Evolutionary conservation across 2,329 filamentous ascomycete genomes (phyloP), one percentile per base, ranked within the genome.

Genomic region (Fusarium heterosporum): DNA sequence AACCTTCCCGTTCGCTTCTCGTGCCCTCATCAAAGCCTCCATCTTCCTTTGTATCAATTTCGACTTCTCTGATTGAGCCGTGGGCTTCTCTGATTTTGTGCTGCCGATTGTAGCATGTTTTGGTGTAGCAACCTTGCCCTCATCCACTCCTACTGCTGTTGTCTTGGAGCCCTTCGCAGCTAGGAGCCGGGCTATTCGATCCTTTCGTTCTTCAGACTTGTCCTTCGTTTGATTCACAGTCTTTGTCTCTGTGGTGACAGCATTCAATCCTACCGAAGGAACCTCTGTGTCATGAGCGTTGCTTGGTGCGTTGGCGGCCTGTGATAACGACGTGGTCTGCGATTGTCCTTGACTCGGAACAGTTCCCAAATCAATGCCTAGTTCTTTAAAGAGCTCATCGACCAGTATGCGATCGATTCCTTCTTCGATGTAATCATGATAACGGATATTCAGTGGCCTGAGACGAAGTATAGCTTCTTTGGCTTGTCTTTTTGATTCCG

Each of bases 11-110:
- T 77, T 78, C 7, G 77, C 79, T 71, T 85, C 81, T 30, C 85
- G 81, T 34, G 84, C 80, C 70, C 87, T 89, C 69, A 88, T 88
- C 22, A 96, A 79, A 22, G 90, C 90, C 61, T 93, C 92, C 73
- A 97, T 89, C 69, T 93, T 93, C 74, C 93, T 87, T 66, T 92
- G 88, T 45, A 94, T 83, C 30, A 93, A 79, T 59, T 84, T 85
- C 57, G 92, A 92, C 61, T 92, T 97, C 67, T 93, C 86, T 17
- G 87, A 87, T 73, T 90, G 76, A 47, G 46, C 64, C 50, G 71
- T 77, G 14, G 49, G 62, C 39, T 66, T 64, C 32, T 59, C 53
- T 11, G 55, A 26, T 54, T 63, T 69, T 7, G 41, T 30, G 19
- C 41, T 30, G 13, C 14, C 11, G 17, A 34, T 36, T 40, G 38